These are phyloP conservation scores for Cryptococcus maquisensis DNA, from an alignment of 1,284 basidiomycete species.

Conservation along the genomic window DNA sequence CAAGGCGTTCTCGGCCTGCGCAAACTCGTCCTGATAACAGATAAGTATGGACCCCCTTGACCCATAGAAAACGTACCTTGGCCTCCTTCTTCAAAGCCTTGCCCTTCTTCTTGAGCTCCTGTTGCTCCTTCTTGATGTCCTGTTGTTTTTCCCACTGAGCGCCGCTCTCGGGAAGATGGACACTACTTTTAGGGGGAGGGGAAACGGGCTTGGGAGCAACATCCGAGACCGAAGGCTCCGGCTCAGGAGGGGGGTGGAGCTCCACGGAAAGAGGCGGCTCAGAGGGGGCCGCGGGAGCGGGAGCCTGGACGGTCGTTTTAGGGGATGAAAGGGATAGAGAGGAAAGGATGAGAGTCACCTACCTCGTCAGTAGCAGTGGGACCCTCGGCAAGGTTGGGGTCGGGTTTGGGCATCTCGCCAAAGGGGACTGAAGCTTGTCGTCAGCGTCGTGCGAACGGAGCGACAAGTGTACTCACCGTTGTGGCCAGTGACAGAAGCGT, in stretches of 20 bases:
- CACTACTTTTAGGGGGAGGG: slow-evolving; percentile 25
- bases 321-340: neutral
- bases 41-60: neutral
- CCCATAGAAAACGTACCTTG: slow-evolving; percentile 41
- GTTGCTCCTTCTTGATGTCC: slow-evolving; percentile 51
- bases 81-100: slow-evolving; percentile 55
- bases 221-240: slow-evolving; percentile 29
- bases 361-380: slow-evolving; percentile 9
- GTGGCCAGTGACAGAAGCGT: slow-evolving; percentile 40
- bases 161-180: slow-evolving; percentile 27
- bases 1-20: slow-evolving; percentile 58
- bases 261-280: slow-evolving; percentile 18
- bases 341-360: neutral
- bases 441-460: neutral
- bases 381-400: slow-evolving; percentile 43
- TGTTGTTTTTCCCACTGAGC: slow-evolving; percentile 19
- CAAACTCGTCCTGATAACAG: slow-evolving; percentile 37
- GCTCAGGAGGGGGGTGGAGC: slow-evolving; percentile 21
- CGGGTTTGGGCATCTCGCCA: slow-evolving; percentile 45
- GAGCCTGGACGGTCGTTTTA: slow-evolving; percentile 22
- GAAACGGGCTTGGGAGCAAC: slow-evolving; percentile 26
- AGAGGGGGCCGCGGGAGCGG: slow-evolving; percentile 20
- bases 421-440: slow-evolving; percentile 31
- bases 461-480: slow-evolving; percentile 31
- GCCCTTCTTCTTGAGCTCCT: slow-evolving; percentile 53